A percentile compares a stretch with the other conserved stretches of the same genome.
These are phyloP conservation scores for Coemansia sp. DNA, from an alignment of 192 early-diverging fungal species.

Conservation along the genomic window DNA sequence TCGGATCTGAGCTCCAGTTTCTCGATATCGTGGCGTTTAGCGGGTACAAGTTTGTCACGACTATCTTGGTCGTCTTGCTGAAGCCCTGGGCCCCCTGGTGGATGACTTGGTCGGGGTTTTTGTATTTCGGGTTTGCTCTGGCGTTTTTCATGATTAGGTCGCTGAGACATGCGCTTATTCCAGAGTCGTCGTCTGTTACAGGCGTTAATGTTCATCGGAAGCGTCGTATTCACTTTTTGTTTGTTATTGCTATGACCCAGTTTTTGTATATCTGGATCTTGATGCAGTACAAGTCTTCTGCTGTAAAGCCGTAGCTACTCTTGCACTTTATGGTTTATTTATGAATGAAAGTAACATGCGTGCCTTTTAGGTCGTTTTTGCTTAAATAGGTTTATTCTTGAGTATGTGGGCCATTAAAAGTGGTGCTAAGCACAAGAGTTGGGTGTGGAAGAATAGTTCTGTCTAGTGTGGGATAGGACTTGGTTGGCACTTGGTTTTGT, in stretches of 20 bases:
- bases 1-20: constrained; percentile 76
- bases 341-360: not conserved
- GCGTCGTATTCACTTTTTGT: constrained; percentile 83
- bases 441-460: too few species aligned
- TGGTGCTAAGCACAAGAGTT: too few species aligned
- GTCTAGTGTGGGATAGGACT: too few species aligned
- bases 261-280: constrained; percentile 80
- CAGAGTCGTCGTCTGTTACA: constrained; percentile 61
- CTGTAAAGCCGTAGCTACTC: not conserved
- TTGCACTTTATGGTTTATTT: not conserved
- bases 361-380: not conserved
- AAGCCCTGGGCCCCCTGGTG: constrained; percentile 48
- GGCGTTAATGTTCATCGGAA: constrained; percentile 70
- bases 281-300: constrained; percentile 54
- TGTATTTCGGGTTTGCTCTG: constrained; percentile 73
- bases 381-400: not conserved
- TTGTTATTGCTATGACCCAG: constrained; percentile 79
- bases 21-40: constrained; percentile 85
- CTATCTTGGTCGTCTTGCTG: constrained; percentile 52
- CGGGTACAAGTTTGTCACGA: constrained; percentile 94
- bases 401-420: not conserved
- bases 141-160: constrained; percentile 88
- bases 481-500: too few species aligned
- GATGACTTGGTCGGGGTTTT: constrained; percentile 66
- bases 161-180: constrained; percentile 70